Percentiles rank a stretch among this genome's conserved stretches.
phyloP scores from a whole-genome alignment of 306 rosid species.

The Arachis hypogaea region DNA sequence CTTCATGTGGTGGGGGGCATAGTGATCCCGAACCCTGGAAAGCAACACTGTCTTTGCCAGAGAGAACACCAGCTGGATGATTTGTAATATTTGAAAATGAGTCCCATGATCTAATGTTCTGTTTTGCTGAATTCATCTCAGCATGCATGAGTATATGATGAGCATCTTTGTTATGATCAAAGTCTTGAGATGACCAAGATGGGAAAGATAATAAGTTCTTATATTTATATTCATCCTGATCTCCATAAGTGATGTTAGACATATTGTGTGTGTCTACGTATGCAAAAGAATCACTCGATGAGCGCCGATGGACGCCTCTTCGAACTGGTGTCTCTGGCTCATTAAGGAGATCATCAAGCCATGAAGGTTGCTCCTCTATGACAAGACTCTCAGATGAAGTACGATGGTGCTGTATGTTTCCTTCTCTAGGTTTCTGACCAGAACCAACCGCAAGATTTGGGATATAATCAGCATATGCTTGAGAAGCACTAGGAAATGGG shows the following conservation, averaged over 20 bases:
- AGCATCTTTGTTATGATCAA: conserved; percentile 76
- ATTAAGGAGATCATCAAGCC: conserved; percentile 99
- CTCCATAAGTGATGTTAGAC: conserved; percentile 53
- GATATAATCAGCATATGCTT: conserved; percentile 77
- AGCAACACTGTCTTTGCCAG: conserved; percentile 61
- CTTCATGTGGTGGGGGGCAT: conserved; percentile 63
- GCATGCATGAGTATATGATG: conserved; percentile 63
- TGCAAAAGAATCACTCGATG: conserved; percentile 98
- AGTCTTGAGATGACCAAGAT: conserved; percentile 82
- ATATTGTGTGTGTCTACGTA: conserved; percentile 63
- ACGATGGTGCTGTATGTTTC: conserved; percentile 78
- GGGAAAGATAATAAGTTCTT: conserved; percentile 56
- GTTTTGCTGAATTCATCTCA: conserved; percentile 64
- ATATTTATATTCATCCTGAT: conserved; percentile 69
- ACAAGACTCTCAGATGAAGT: conserved; percentile 91
- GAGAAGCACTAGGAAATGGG: conserved; percentile 89
- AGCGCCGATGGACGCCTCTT: conserved; percentile 94
- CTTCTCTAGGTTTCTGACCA: conserved; percentile 75
- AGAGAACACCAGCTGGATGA: conserved; percentile 53
- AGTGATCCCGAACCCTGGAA: conserved; percentile 69
- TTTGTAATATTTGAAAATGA: conserved; percentile 53
- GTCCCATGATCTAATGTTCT: conserved; percentile 81
- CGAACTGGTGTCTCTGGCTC: conserved; percentile 97
- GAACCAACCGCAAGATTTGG: conserved; percentile 58
- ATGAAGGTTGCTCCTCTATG: conserved; percentile 96